Percentiles rank a stretch among this genome's conserved stretches.
phyloP scores from a whole-genome alignment of 2,329 filamentous ascomycete genomes.

The Sclerotinia spermophila region DNA sequence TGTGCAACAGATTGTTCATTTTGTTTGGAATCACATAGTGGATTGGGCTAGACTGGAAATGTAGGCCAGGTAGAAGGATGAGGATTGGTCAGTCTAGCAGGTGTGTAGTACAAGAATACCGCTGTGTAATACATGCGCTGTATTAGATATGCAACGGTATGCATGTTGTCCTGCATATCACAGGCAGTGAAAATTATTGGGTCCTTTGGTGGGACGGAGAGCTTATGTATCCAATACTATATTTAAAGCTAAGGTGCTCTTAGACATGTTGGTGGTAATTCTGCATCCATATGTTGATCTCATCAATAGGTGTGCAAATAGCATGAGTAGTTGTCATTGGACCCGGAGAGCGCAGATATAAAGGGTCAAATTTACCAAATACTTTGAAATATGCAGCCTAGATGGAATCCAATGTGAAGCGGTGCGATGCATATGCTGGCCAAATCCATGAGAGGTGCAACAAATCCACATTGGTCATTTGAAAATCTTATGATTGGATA shows the following conservation, averaged over 20 bases:
- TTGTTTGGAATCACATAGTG: background rate
- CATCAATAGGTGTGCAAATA: too few species aligned
- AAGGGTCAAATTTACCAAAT: too few species aligned
- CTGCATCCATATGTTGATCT: background rate
- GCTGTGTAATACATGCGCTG: background rate
- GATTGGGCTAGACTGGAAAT: too few species aligned
- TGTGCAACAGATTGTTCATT: background rate
- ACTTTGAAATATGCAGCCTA: too few species aligned
- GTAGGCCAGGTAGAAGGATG: background rate
- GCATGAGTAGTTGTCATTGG: too few species aligned
- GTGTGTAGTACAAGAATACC: background rate
- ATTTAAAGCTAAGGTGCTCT: background rate
- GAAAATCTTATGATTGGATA: background rate
- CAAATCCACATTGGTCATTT: background rate
- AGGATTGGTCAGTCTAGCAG: background rate
- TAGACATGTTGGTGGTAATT: background rate
- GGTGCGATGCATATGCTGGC: background rate
- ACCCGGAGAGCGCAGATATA: too few species aligned
- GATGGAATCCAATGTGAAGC: too few species aligned
- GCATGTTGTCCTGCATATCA: too few species aligned
- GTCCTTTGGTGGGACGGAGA: background rate
- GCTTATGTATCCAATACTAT: background rate
- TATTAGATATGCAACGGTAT: background rate
- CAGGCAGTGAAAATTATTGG: background rate
- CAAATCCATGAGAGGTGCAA: background rate